These are phyloP conservation scores for Backusella australiensis DNA, from an alignment of 192 early-diverging fungal genomes.

Conservation along the genomic window DNA sequence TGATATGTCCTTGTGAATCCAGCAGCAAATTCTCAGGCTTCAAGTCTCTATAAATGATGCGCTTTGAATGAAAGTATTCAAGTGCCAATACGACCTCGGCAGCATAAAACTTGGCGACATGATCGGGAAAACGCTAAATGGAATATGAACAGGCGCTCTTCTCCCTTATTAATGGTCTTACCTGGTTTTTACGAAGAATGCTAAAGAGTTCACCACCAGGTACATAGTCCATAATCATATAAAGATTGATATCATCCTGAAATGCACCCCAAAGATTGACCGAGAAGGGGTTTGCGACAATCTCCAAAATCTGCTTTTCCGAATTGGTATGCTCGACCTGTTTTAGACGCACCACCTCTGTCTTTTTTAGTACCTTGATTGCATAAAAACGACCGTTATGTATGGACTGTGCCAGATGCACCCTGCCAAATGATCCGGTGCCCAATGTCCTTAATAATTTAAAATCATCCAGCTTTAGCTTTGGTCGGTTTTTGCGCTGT, in stretches of 20 bases:
- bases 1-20: conserved; percentile 87
- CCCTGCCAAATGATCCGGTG: conserved; percentile 95
- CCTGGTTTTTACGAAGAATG: conserved; percentile 82
- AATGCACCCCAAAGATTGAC: conserved; percentile 87
- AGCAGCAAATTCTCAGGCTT: conserved; percentile 91
- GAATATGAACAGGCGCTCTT: not conserved
- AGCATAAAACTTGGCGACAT: conserved; percentile 93
- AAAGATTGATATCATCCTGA: conserved; percentile 89
- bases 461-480: conserved; percentile 9
- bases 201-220: conserved; percentile 95
- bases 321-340: conserved; percentile 88
- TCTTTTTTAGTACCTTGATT: conserved; percentile 84
- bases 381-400: conserved; percentile 69
- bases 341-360: conserved; percentile 79
- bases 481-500: conserved; percentile 9
- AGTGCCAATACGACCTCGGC: conserved; percentile 91
- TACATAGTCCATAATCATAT: conserved; percentile 96
- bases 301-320: conserved; percentile 71
- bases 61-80: conserved; percentile 85
- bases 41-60: conserved; percentile 94
- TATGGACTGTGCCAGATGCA: conserved; percentile 80
- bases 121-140: conserved; percentile 83
- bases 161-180: not conserved
- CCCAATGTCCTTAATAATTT: conserved; percentile 50
- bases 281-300: conserved; percentile 72